Evolutionary conservation across 345 rosid species (phyloP).

Genomic region (Eucalyptus polyanthemos): DNA sequence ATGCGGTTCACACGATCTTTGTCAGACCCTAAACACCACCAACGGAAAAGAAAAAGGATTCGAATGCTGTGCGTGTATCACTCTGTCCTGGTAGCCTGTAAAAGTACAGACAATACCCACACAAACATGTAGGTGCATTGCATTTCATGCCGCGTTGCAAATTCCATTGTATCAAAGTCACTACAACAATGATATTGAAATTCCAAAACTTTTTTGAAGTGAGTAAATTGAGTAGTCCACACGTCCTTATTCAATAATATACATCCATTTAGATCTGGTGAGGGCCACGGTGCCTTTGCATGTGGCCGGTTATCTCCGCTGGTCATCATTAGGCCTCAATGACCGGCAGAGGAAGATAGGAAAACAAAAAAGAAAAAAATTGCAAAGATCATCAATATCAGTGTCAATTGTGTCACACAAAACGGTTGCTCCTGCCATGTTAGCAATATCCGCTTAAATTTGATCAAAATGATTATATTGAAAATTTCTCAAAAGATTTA

Average conservation of each 20-base stretch:
- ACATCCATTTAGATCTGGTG: rapidly evolving
- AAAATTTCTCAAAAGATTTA: neutral
- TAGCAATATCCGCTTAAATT: rapidly evolving
- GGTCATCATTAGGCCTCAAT: rapidly evolving
- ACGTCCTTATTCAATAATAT: neutral
- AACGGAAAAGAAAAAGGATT: neutral
- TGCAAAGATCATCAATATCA: rapidly evolving
- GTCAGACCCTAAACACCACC: neutral
- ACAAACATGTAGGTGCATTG: neutral
- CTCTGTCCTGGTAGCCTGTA: neutral
- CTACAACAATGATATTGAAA: neutral
- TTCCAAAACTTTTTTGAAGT: neutral
- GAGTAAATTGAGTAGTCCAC: neutral
- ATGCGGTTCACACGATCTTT: neutral
- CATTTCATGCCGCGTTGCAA: neutral
- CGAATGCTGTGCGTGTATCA: neutral
- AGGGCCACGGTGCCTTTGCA: neutral
- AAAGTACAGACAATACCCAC: neutral
- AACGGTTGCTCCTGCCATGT: rapidly evolving
- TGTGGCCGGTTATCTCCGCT: rapidly evolving
- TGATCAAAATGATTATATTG: rapidly evolving
- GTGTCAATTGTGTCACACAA: rapidly evolving
- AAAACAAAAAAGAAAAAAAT: neutral
- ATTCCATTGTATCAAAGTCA: neutral
- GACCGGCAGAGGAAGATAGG: rapidly evolving